Percentiles rank a stretch among this genome's conserved stretches.
Conservation (phyloP, 2,329 filamentous ascomycete genomes). For the Cytospora paraplurivora region DNA sequence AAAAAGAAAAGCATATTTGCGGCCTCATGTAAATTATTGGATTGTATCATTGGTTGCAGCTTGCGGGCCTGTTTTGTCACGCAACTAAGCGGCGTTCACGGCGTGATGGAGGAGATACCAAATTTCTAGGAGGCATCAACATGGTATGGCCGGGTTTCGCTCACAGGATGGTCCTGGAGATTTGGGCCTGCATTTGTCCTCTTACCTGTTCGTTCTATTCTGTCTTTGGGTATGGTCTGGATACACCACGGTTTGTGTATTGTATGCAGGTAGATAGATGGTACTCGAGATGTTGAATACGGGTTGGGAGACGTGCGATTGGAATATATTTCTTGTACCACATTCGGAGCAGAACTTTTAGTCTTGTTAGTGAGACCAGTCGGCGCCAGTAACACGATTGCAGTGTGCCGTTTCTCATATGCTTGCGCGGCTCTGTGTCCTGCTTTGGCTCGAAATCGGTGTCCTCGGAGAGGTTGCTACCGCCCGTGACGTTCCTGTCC, state of each 20-base stretch:
- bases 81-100: constrained; percentile 29
- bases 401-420: not conserved
- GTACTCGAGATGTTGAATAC: constrained; percentile 1
- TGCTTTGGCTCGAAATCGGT: no score
- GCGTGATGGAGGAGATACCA: constrained; percentile 27
- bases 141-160: constrained; percentile 9
- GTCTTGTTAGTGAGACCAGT: not conserved
- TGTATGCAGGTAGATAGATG: constrained; percentile 14
- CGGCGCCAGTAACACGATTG: not conserved
- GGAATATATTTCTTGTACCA: not conserved
- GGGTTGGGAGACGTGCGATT: not conserved
- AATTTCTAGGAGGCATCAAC: constrained; percentile 14
- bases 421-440: no score
- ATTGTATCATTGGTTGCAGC: constrained; percentile 15
- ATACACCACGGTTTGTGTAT: not conserved
- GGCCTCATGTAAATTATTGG: constrained; percentile 27
- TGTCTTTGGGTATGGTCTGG: not conserved
- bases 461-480: no score
- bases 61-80: constrained; percentile 20
- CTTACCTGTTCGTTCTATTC: not conserved
- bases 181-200: constrained; percentile 6
- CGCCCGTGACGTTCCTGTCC: constrained; percentile 1
- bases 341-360: not conserved
- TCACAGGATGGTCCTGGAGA: constrained; percentile 14
- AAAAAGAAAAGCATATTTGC: not conserved